Base-by-base conservation (phyloP, 2,329 filamentous ascomycete genomes). In the Colletotrichum gigasporum region DNA sequence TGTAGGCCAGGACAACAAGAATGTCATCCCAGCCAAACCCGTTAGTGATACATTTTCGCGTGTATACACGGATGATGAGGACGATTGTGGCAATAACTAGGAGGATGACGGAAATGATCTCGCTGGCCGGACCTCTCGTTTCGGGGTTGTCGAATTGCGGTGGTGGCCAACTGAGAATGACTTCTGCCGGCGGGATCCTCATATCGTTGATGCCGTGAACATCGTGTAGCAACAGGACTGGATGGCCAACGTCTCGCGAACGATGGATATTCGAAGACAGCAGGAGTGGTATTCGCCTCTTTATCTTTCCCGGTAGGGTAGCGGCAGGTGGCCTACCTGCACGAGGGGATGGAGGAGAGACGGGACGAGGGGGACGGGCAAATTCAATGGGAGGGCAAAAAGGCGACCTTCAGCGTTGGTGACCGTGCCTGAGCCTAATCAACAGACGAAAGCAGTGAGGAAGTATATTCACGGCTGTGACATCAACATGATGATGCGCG, bases 1-100 rank as follows among this genome's bases (percentile, higher is more conserved):
- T 74, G 54, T 73, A 79, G 65, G 78, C 76, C n/a, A 75, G 34
- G 12, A 74, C 57, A 39, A 79, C 76, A 12, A 80, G 70, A 11
- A 74, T 64, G 59, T 80, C 78, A 37, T 80, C 78, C 9, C 73
- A 68, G 14, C 76, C 75, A 45, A 78, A 73, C 5, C 73, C 73
- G n/a, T 70, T 71, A 1, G 77, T 76, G 6, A 79, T 72, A 35
- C 63, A 65, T 53, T 70, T 70, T 11, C 78, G 73, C 10, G 77
- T 72, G 56, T 78, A 79, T 20, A 79, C 47, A 22, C 78, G 75
- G 39, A 79, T 71, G 16, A 63, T 69, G 6, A 80, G 57, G 47
- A 76, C 60, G 6, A 71, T 18, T 0, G 76, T 76, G 28, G 74
- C 73, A 26, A 76, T 42, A 9, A 32, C 59, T 12, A 72, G 54